Evolutionary conservation across 148 eudicot genomes (phyloP).

Genomic region (Rhododendron williamsianum): DNA sequence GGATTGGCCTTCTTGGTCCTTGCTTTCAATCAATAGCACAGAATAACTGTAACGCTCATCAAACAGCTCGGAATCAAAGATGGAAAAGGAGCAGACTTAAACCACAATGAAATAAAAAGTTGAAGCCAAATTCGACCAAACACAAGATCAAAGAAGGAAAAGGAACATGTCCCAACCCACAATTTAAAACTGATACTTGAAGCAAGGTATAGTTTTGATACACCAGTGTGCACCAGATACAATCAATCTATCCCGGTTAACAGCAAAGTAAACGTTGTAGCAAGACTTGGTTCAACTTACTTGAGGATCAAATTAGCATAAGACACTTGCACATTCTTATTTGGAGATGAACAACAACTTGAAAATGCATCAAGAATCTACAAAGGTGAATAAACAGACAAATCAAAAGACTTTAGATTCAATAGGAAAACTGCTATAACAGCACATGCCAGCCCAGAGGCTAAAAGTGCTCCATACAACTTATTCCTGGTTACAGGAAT

Average conservation of each 20-base stretch:
- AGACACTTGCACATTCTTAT: slow-evolving; percentile 79
- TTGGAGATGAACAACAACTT: slow-evolving; percentile 56
- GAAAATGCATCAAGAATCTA: slow-evolving; percentile 88
- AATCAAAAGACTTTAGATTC: neutral
- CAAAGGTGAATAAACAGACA: slow-evolving; percentile 24
- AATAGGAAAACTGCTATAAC: neutral
- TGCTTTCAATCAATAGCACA: slow-evolving; percentile 76
- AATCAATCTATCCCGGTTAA: neutral
- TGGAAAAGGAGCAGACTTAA: neutral
- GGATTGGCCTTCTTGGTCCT: slow-evolving; percentile 89
- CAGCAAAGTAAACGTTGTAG: neutral
- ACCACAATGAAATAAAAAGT: neutral
- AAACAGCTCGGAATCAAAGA: neutral
- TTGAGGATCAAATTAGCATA: slow-evolving; percentile 88
- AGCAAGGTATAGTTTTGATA: neutral
- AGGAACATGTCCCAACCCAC: neutral
- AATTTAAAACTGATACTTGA: neutral
- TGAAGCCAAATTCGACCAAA: neutral
- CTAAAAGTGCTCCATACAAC: neutral
- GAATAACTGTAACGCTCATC: slow-evolving; percentile 54
- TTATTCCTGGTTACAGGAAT: too few species aligned
- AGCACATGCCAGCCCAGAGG: neutral
- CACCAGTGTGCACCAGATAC: neutral
- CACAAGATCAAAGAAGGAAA: neutral
- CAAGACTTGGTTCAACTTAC: slow-evolving; percentile 37